phyloP scores from a whole-genome alignment of 1,139 yeast genomes.

The Entelexis sorbosivorans region DNA sequence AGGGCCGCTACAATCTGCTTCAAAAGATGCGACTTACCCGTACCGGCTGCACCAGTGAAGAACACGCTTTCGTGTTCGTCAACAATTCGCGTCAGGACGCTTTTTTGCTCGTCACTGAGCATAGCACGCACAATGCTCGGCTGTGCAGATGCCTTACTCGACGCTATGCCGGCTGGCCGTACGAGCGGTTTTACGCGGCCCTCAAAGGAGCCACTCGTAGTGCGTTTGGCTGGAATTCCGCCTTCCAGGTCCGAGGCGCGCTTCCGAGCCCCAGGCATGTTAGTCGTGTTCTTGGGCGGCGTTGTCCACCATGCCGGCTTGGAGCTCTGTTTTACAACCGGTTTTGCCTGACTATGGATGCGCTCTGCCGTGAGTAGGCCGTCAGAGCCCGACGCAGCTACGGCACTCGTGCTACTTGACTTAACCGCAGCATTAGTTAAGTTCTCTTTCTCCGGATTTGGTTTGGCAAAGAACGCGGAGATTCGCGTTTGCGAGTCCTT shows the following conservation, averaged over 20 bases:
- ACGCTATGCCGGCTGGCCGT: constrained; percentile 17
- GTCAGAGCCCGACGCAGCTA: neutral
- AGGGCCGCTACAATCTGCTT: constrained; percentile 44
- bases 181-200: constrained; percentile 17
- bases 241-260: constrained; percentile 5
- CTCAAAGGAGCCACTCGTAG: constrained; percentile 10
- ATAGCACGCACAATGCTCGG: constrained; percentile 11
- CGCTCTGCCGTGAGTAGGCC: neutral
- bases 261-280: constrained; percentile 16
- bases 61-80: constrained; percentile 50
- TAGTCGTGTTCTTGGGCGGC: constrained; percentile 10
- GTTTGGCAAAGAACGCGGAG: constrained; percentile 2
- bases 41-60: constrained; percentile 94
- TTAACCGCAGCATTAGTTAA: neutral
- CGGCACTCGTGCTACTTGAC: neutral
- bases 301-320: constrained; percentile 17
- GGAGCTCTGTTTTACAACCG: neutral
- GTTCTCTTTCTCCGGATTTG: constrained; percentile 1
- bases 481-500: neutral
- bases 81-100: constrained; percentile 43
- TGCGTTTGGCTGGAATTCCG: neutral
- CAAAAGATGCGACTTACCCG: constrained; percentile 78
- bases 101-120: constrained; percentile 39
- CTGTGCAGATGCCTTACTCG: constrained; percentile 7
- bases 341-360: neutral